Evolutionary conservation across 2,329 filamentous ascomycete genomes (phyloP).

Genomic region (Zymoseptoria crescenta): DNA sequence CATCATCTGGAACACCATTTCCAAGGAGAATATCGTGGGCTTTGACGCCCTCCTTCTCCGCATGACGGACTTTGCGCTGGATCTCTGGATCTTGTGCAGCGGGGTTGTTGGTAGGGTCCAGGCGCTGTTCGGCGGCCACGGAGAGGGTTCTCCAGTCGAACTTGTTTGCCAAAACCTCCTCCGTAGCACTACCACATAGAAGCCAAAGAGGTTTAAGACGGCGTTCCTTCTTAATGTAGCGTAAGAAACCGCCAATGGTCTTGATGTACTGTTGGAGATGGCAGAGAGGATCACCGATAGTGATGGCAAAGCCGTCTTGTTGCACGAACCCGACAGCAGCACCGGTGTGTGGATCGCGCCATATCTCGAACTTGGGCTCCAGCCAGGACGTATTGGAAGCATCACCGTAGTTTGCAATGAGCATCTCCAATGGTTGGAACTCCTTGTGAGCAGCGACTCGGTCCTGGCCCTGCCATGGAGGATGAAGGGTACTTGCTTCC

Average conservation of each 20-base stretch:
- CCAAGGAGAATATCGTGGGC: conserved; percentile 65
- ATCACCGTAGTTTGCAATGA: conserved; percentile 93
- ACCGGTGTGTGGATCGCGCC: conserved; percentile 71
- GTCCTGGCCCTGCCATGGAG: conserved; percentile 53
- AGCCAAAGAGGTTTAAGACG: conserved; percentile 80
- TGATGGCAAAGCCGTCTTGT: conserved; percentile 69
- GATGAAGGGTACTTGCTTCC: conserved; percentile 72
- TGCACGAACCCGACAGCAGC: conserved; percentile 79
- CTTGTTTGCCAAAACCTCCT: conserved; percentile 70
- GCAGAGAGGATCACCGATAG: conserved; percentile 81
- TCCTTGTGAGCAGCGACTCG: conserved; percentile 42
- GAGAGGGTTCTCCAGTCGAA: conserved; percentile 84
- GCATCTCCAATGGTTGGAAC: conserved; percentile 69
- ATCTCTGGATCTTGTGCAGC: conserved; percentile 59
- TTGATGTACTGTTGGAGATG: conserved; percentile 67
- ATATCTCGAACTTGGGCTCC: conserved; percentile 79
- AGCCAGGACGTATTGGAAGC: conserved; percentile 91
- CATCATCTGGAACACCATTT: conserved; percentile 54
- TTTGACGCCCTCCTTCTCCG: conserved; percentile 76
- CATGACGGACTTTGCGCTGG: conserved; percentile 68
- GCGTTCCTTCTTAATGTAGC: conserved; percentile 63
- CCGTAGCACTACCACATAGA: conserved; percentile 68
- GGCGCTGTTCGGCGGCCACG: conserved; percentile 80
- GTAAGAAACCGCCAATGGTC: conserved; percentile 66
- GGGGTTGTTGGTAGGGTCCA: conserved; percentile 63